Conservation (phyloP, 2,329 filamentous ascomycete genomes). For the Talaromyces sp. region DNA sequence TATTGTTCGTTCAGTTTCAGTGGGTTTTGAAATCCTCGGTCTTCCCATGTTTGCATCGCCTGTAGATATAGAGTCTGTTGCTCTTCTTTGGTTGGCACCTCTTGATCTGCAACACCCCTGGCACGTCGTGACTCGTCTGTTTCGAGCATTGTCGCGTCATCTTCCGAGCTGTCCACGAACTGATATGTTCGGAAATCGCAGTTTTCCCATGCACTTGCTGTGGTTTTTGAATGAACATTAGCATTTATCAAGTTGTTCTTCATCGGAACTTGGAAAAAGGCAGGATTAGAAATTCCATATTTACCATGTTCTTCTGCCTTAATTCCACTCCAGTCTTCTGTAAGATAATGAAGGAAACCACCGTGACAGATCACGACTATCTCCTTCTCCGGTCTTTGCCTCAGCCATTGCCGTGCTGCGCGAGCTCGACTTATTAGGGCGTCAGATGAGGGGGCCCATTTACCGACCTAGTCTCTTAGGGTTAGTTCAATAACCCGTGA, state of each 20-base stretch:
- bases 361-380: slow-evolving; percentile 24
- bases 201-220: slow-evolving; percentile 22
- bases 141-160: slow-evolving; percentile 21
- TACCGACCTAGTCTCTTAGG: slow-evolving; percentile 11
- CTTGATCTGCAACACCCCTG: slow-evolving; percentile 15
- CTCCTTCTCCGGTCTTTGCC: slow-evolving; percentile 21
- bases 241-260: too few relatives aligned
- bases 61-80: slow-evolving; percentile 18
- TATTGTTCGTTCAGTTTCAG: slow-evolving; percentile 19
- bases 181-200: slow-evolving; percentile 21
- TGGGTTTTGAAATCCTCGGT: slow-evolving; percentile 22
- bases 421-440: slow-evolving; percentile 21
- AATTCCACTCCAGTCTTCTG: slow-evolving; percentile 23
- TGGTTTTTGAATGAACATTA: too few relatives aligned
- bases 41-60: slow-evolving; percentile 21
- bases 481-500: neutral
- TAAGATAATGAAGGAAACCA: slow-evolving; percentile 24
- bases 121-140: slow-evolving; percentile 19
- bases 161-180: slow-evolving; percentile 11
- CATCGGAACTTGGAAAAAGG: too few relatives aligned
- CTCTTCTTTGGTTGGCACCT: slow-evolving; percentile 17
- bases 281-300: neutral
- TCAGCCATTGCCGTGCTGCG: slow-evolving; percentile 21
- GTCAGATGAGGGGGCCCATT: slow-evolving; percentile 18
- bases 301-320: slow-evolving; percentile 21